phyloP scores from a whole-genome alignment of 2,329 filamentous ascomycete genomes.

The Alternaria gansuensis region DNA sequence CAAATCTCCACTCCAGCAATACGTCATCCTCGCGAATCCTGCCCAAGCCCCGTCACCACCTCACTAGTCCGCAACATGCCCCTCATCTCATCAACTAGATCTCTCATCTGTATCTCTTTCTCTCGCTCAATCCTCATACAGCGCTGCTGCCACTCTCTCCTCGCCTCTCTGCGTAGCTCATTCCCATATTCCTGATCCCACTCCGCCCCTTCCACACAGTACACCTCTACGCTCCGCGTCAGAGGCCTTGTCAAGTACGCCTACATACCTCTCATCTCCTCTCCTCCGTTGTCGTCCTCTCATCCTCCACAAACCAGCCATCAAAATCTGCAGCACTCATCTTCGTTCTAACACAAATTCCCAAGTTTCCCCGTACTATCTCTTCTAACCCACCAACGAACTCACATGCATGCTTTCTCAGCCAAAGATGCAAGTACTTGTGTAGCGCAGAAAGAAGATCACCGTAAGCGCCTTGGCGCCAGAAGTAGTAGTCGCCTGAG shows the following conservation, averaged over 20 bases:
- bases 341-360: conserved; percentile 8
- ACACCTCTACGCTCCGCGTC: conserved; percentile 8
- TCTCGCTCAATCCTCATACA: conserved; percentile 24
- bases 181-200: conserved; percentile 16
- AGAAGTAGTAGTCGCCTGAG: conserved; percentile 24
- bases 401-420: conserved; percentile 1
- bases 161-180: not conserved
- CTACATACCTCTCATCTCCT: not conserved
- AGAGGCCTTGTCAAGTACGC: conserved; percentile 9
- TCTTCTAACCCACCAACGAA: conserved; percentile 12
- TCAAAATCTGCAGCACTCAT: not conserved
- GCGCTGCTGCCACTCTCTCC: conserved; percentile 7
- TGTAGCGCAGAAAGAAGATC: conserved; percentile 13
- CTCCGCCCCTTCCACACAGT: conserved; percentile 11
- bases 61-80: conserved; percentile 8
- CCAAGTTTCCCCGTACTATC: conserved; percentile 11
- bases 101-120: conserved; percentile 20
- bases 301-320: not conserved
- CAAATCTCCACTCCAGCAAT: conserved; percentile 22
- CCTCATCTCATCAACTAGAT: conserved; percentile 25
- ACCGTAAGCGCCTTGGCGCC: conserved; percentile 19
- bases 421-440: conserved; percentile 20
- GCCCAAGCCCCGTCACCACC: not conserved
- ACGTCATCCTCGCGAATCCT: conserved; percentile 12
- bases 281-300: not conserved